Conservation (phyloP, 2,329 filamentous ascomycete species). For the Neurospora crassa region DNA sequence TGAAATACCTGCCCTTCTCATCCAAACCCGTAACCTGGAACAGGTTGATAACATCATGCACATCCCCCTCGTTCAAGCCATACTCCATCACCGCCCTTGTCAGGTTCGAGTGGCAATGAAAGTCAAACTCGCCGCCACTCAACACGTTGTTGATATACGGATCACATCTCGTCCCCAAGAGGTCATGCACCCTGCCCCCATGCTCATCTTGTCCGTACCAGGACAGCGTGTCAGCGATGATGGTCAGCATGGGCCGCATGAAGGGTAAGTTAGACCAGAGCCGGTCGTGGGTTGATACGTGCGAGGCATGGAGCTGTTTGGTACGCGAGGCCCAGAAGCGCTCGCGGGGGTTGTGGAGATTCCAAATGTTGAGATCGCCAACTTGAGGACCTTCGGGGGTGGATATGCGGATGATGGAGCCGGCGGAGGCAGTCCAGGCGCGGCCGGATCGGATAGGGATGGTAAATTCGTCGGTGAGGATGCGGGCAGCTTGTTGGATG, state of each 20-base stretch:
- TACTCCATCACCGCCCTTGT: constrained; percentile 60
- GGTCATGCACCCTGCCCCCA: constrained; percentile 63
- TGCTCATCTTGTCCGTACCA: constrained; percentile 52
- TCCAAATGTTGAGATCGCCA: constrained; percentile 79
- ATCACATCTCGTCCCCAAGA: constrained; percentile 75
- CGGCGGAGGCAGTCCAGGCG: constrained; percentile 62
- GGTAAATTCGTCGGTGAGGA: constrained; percentile 41
- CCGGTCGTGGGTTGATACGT: constrained; percentile 61
- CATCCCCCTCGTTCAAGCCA: constrained; percentile 61
- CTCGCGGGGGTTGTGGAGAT: constrained; percentile 64
- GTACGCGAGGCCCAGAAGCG: constrained; percentile 76
- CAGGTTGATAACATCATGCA: constrained; percentile 75
- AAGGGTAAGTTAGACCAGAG: constrained; percentile 73
- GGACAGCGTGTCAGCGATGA: constrained; percentile 56
- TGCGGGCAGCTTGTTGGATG: constrained; percentile 41
- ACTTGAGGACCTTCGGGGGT: constrained; percentile 74
- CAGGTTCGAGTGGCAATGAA: constrained; percentile 77
- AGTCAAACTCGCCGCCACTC: constrained; percentile 62
- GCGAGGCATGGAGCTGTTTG: constrained; percentile 66
- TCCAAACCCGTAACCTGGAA: constrained; percentile 80
- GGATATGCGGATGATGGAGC: constrained; percentile 61
- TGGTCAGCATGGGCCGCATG: constrained; percentile 64
- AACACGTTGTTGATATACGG: constrained; percentile 74
- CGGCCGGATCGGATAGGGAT: constrained; percentile 64
- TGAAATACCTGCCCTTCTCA: constrained; percentile 63